phyloP scores from a whole-genome alignment of 2,329 filamentous ascomycete species.

The Alternaria brassicicola region DNA sequence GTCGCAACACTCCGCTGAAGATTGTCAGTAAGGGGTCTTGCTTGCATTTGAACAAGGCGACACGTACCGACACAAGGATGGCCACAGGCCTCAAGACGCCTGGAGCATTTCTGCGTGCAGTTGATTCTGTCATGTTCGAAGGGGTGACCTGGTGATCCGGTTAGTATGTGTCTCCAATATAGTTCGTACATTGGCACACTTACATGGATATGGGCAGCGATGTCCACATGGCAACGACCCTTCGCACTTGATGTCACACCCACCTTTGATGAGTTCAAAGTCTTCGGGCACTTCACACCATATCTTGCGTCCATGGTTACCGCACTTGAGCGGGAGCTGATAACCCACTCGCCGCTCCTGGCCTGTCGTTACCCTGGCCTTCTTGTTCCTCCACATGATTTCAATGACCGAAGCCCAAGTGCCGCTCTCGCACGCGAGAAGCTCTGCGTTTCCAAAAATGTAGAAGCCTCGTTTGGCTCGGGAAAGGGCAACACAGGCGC shows the following conservation, averaged over 20 bases:
- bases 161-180: neutral
- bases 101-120: slow-evolving; percentile 41
- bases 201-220: slow-evolving; percentile 41
- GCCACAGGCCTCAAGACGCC: slow-evolving; percentile 30
- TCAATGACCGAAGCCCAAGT: slow-evolving; percentile 60
- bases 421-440: slow-evolving; percentile 54
- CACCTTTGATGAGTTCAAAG: slow-evolving; percentile 40
- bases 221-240: slow-evolving; percentile 44
- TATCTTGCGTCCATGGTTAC: slow-evolving; percentile 61
- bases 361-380: slow-evolving; percentile 34
- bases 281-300: slow-evolving; percentile 53
- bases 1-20: slow-evolving; percentile 34
- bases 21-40: neutral
- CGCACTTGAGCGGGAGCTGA: slow-evolving; percentile 68
- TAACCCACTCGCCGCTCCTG: slow-evolving; percentile 52
- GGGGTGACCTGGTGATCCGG: neutral
- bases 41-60: neutral
- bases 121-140: slow-evolving; percentile 40
- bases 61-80: slow-evolving; percentile 36
- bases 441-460: slow-evolving; percentile 77
- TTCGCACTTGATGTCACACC: slow-evolving; percentile 36
- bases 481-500: slow-evolving; percentile 67
- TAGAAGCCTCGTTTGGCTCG: slow-evolving; percentile 81
- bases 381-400: slow-evolving; percentile 53
- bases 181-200: slow-evolving; percentile 6